These are phyloP conservation scores for Onygenales sp. DNA, from an alignment of 2,329 filamentous ascomycete species.

Conservation along the genomic window DNA sequence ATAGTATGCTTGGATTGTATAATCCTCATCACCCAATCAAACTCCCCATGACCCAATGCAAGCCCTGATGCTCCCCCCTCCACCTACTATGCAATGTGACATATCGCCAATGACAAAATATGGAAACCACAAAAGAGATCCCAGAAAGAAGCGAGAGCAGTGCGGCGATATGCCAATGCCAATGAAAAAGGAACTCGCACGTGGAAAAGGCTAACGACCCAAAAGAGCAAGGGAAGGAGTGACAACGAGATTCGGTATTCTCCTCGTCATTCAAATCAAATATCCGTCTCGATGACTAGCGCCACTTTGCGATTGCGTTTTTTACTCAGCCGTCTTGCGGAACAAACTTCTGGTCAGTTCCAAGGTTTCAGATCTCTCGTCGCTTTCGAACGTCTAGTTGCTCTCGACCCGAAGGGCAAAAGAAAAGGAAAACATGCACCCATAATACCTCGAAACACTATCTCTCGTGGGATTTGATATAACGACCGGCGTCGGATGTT, in stretches of 20 bases:
- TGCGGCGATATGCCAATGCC: not conserved
- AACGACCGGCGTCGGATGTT: not conserved
- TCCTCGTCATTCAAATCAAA: not conserved
- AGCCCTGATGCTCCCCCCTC: not conserved
- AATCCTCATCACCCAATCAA: not conserved
- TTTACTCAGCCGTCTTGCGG: not conserved
- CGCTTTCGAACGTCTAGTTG: not conserved
- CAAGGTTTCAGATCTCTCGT: not conserved
- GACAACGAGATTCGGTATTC: not conserved
- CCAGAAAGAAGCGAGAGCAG: not conserved
- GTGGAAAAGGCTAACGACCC: not conserved
- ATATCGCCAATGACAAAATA: not conserved
- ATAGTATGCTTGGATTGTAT: not conserved
- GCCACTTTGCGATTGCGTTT: not conserved
- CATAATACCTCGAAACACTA: not conserved
- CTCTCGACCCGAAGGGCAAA: not conserved
- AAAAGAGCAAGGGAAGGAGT: not conserved
- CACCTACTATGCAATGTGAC: not conserved
- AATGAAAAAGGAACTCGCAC: not conserved
- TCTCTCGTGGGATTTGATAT: not conserved
- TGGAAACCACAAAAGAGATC: not conserved
- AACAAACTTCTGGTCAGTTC: not conserved
- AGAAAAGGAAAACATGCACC: not conserved
- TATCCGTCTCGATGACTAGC: not conserved
- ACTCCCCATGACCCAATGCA: not conserved